A percentile compares a stretch with the other conserved stretches of the same genome.
These are phyloP conservation scores for Rosa lucieae DNA, from an alignment of 306 rosid genomes.

Conservation along the genomic window DNA sequence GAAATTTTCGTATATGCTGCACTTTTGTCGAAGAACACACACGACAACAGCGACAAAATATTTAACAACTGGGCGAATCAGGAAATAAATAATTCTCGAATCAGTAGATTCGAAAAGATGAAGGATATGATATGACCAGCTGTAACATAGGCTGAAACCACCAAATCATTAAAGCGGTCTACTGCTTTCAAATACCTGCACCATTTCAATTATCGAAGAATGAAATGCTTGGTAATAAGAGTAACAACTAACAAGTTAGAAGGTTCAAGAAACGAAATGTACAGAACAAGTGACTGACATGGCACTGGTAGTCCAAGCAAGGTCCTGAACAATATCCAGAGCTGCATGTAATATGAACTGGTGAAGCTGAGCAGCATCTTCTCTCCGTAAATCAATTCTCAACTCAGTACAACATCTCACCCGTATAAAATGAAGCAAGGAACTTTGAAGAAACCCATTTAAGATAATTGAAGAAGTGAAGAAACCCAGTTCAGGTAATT, in stretches of 20 bases:
- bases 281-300: conserved; percentile 51
- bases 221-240: conserved; percentile 9
- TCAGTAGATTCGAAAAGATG: not conserved
- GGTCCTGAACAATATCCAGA: conserved; percentile 95
- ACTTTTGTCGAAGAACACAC: not conserved
- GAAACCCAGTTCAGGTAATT: not conserved
- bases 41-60: not conserved
- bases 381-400: conserved; percentile 60
- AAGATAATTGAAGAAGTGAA: not conserved
- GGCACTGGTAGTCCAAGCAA: conserved; percentile 98
- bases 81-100: not conserved
- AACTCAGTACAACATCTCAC: conserved; percentile 5
- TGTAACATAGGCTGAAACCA: conserved; percentile 91
- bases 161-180: conserved; percentile 87
- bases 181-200: conserved; percentile 92
- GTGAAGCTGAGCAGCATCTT: conserved; percentile 96
- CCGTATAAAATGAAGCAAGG: not conserved
- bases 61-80: not conserved
- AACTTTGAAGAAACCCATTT: not conserved
- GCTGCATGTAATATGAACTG: conserved; percentile 94
- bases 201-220: conserved; percentile 12
- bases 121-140: conserved; percentile 99
- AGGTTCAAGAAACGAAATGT: not conserved
- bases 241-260: not conserved
- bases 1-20: not conserved